phyloP scores from a whole-genome alignment of 208 protist genomes.

The Trypanosoma rangeli region DNA sequence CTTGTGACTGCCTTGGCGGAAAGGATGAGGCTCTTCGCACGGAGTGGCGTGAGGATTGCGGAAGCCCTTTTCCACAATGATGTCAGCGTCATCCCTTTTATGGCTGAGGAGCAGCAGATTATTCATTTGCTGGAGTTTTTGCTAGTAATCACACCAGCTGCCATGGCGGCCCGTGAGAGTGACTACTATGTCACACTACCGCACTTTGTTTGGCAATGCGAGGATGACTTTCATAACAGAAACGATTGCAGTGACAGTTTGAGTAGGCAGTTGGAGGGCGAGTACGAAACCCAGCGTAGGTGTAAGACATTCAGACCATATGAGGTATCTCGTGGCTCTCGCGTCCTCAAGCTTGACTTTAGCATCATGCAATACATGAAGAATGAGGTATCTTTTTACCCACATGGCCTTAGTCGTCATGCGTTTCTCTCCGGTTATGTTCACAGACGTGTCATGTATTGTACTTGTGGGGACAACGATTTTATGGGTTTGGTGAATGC shows the following conservation, averaged over 20 bases:
- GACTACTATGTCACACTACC: conserved; percentile 57
- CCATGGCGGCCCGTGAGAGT: conserved; percentile 36
- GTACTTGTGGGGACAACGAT: conserved; percentile 13
- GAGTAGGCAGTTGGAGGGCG: conserved; percentile 47
- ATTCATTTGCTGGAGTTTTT: conserved; percentile 73
- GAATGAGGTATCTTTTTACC: conserved; percentile 17
- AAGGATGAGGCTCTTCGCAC: conserved; percentile 4
- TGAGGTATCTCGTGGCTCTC: conserved; percentile 8
- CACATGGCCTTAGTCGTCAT: conserved; percentile 20
- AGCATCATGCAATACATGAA: conserved; percentile 19
- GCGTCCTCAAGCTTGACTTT: conserved; percentile 26
- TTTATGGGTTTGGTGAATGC: not conserved
- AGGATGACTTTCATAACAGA: conserved; percentile 84
- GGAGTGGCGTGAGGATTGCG: conserved; percentile 16
- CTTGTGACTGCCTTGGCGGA: conserved; percentile 10
- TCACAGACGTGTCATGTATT: conserved; percentile 22
- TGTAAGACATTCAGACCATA: conserved; percentile 12
- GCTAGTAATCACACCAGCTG: conserved; percentile 51
- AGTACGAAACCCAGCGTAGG: conserved; percentile 55
- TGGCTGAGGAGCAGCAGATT: conserved; percentile 57
- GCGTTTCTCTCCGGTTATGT: conserved; percentile 25
- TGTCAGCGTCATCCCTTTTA: conserved; percentile 50
- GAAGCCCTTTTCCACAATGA: conserved; percentile 34
- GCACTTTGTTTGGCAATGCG: conserved; percentile 73
- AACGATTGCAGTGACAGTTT: conserved; percentile 59